Evolutionary conservation across 257 asterid species (phyloP), one percentile per base, ranked within the genome.

Genomic region (Penstemon barbatus): DNA sequence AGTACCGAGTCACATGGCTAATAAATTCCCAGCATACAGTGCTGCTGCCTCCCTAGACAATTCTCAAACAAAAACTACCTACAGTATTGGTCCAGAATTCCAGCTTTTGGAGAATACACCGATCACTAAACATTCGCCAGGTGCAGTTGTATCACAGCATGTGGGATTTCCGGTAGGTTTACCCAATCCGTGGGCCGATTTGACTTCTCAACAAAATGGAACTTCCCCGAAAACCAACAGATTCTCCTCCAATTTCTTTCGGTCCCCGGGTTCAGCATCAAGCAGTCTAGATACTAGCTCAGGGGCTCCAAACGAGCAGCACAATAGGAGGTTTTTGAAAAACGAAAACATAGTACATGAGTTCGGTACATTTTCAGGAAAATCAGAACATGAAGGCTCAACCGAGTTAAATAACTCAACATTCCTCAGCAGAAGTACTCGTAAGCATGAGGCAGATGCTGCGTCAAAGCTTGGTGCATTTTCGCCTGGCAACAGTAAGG

Each of bases 231-330:
- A 53, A 72, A 42, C 71, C 43, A 63, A 50, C 63, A 65, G 45
- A 57, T 74, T 65, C 33, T 58, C 33, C 33, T 25, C 73, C 59
- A 67, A 57, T 74, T 54, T 78, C 63, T 68, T 81, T 15, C 73
- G 46, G 50, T 73, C 83, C 52, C 73, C 80, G 43, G 85, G 77
- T 77, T 81, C 85, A 54, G 72, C 72, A 13, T 71, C 80, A 66
- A 67, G 79, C 86, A 71, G 78, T 43, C 57, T 11, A 13, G 80
- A 76, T 48, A 62, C 66, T 48, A 59, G 77, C 33, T 63, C 75
- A 6, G 68, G 60, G 62, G 67, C 71, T 73, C 72, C 71, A 36
- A 74, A 62, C 37, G 81, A 70, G 72, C 84, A 8, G 57, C 69
- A 62, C 42, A 58, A 44, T 56, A 77, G 72, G 40, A 69, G 33